A percentile compares a stretch with the other conserved stretches of the same genome.
These are phyloP conservation scores for Akanthomyces uredinophilus DNA, from an alignment of 2,329 filamentous ascomycete genomes.

Conservation along the genomic window DNA sequence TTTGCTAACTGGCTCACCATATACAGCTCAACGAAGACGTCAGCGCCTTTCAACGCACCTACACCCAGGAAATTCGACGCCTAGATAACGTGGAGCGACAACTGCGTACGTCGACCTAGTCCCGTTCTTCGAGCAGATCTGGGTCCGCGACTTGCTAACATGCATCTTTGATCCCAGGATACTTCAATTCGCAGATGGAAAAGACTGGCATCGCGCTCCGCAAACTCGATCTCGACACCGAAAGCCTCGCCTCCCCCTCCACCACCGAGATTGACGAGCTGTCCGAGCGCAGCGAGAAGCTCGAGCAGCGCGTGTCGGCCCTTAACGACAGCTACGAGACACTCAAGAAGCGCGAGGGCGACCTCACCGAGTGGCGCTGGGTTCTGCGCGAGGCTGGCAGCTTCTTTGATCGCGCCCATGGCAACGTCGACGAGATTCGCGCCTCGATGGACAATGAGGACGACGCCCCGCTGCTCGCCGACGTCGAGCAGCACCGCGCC, in stretches of 20 bases:
- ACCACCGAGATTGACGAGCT: slow-evolving; percentile 96
- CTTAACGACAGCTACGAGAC: slow-evolving; percentile 98
- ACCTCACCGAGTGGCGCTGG: slow-evolving; percentile 97
- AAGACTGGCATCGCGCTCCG: slow-evolving; percentile 82
- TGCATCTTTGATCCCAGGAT: slow-evolving; percentile 52
- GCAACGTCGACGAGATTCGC: slow-evolving; percentile 93
- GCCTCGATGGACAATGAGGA: slow-evolving; percentile 72
- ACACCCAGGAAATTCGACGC: slow-evolving; percentile 93
- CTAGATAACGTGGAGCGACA: slow-evolving; percentile 98
- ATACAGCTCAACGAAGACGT: slow-evolving; percentile 82
- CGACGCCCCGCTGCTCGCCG: slow-evolving; percentile 87
- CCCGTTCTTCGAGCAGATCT: slow-evolving; percentile 4
- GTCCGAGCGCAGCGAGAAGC: slow-evolving; percentile 81
- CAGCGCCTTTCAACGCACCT: slow-evolving; percentile 93
- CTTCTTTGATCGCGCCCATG: slow-evolving; percentile 95
- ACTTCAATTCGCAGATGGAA: slow-evolving; percentile 94
- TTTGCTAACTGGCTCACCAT: slow-evolving; percentile 11
- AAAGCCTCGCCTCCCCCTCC: slow-evolving; percentile 79
- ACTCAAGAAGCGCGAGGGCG: slow-evolving; percentile 93
- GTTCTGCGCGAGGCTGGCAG: slow-evolving; percentile 92
- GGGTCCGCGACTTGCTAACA: not conserved
- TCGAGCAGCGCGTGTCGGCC: slow-evolving; percentile 86
- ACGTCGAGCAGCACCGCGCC: slow-evolving; percentile 76
- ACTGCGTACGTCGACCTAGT: slow-evolving; percentile 62
- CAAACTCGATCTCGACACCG: slow-evolving; percentile 85